These are phyloP conservation scores for Aspergillus biplanus DNA, from an alignment of 495 filamentous ascomycete species.

Conservation along the genomic window DNA sequence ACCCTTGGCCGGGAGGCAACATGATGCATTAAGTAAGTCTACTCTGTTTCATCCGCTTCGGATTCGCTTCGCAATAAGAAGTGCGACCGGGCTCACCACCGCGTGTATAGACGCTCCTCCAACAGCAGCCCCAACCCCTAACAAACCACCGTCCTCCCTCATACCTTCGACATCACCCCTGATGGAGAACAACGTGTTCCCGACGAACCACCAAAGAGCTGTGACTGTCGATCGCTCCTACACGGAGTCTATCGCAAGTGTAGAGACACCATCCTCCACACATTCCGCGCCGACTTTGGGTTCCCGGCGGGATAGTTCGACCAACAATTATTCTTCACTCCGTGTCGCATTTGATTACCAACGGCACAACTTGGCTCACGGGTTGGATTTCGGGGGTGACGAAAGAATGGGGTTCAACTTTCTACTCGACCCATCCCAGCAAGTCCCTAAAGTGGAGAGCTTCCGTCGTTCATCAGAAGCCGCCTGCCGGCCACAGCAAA, in stretches of 20 bases:
- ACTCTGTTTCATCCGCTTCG: not conserved
- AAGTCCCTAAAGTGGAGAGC: constrained; percentile 44
- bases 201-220: constrained; percentile 23
- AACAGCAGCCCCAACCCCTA: constrained; percentile 15
- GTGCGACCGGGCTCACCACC: not conserved
- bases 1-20: constrained; percentile 51
- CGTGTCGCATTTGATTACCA: constrained; percentile 52
- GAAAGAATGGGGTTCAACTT: constrained; percentile 72
- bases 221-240: constrained; percentile 30
- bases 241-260: constrained; percentile 38
- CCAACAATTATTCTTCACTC: constrained; percentile 31
- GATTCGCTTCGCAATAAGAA: not conserved
- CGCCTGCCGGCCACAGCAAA: constrained; percentile 27
- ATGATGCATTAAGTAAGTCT: constrained; percentile 34
- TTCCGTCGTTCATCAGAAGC: constrained; percentile 38
- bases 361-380: constrained; percentile 57
- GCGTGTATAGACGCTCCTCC: constrained; percentile 12
- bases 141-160: constrained; percentile 27
- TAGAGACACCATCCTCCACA: constrained; percentile 43
- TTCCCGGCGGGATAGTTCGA: constrained; percentile 34
- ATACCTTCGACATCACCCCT: constrained; percentile 32
- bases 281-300: constrained; percentile 34
- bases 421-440: constrained; percentile 59
- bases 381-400: constrained; percentile 57
- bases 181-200: constrained; percentile 28